Evolutionary conservation across 2,329 filamentous ascomycete genomes (phyloP).

Genomic region (Penicillium freii): DNA sequence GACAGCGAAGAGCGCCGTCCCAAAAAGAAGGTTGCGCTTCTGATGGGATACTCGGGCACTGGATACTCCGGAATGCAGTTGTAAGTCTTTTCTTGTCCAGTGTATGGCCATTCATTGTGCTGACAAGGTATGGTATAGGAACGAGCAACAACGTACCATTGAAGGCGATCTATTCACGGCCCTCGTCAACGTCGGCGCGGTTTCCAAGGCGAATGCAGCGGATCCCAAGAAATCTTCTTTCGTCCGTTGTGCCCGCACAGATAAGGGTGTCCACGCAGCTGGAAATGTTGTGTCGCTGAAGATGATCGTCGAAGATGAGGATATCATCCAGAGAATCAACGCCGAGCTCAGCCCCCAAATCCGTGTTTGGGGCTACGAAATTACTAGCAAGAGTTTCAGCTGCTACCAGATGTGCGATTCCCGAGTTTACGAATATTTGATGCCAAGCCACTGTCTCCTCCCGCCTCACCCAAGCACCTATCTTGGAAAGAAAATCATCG

Average conservation of each 20-base stretch:
- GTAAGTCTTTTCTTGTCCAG: conserved; percentile 27
- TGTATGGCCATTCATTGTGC: neutral
- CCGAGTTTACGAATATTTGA: conserved; percentile 93
- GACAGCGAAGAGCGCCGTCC: conserved; percentile 80
- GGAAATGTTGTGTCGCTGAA: conserved; percentile 95
- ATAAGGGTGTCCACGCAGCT: conserved; percentile 95
- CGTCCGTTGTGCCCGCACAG: conserved; percentile 88
- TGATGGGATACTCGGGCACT: conserved; percentile 93
- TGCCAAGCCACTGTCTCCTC: conserved; percentile 88
- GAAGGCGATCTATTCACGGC: conserved; percentile 93
- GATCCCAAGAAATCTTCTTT: conserved; percentile 96
- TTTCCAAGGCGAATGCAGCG: conserved; percentile 93
- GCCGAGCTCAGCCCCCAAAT: conserved; percentile 81
- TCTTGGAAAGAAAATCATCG: conserved; percentile 77
- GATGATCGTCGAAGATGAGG: conserved; percentile 86
- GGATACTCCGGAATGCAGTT: conserved; percentile 99
- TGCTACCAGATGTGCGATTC: conserved; percentile 95
- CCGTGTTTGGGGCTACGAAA: conserved; percentile 87
- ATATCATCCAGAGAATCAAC: conserved; percentile 91
- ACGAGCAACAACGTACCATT: conserved; percentile 76
- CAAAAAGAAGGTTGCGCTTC: conserved; percentile 93
- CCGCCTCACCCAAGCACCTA: conserved; percentile 88
- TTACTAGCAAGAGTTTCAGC: conserved; percentile 87
- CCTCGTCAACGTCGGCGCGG: conserved; percentile 85
- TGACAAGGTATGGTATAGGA: conserved; percentile 33